Base-by-base conservation (phyloP, 495 filamentous ascomycete species). In the Astrothelium subdiscretum region DNA sequence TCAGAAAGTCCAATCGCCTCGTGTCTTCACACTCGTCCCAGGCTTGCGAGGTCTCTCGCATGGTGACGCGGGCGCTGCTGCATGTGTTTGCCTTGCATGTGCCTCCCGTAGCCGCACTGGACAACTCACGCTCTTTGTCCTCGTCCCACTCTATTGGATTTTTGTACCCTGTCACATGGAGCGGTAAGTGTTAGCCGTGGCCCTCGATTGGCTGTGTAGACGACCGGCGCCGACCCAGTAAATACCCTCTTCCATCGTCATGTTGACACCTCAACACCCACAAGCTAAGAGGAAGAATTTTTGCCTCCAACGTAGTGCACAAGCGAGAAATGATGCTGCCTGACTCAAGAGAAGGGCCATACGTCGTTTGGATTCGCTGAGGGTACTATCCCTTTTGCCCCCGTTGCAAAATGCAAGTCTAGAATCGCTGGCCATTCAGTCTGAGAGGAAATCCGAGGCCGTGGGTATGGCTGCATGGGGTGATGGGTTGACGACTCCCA, bases 231-330 rank as follows among this genome's bases (percentile, higher is more conserved):
- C 11, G 24, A 24, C 10, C 48, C 29, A 54, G 8, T 54, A 10
- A 8, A 54, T 54, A 54, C 6, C 24, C 11, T 54, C 48, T 54
- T 54, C 48, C 48, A 54, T 54, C 48, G 48, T 20, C 29, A 10
- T 54, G 24, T 54, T 54, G 48, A 54, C 48, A 54, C 48, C 48
- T 54, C 48, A 54, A n/a, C 48, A 15, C 48, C 26, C 48, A 29
- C 24, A 48, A 24, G 22, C 48, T 15, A 54, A 2, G 15, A 0
- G 8, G 24, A 12, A 54, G 8, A 54, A 8, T 54, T 54, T 54
- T 54, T 8, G 3, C 24, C 48, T 8, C 22, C 48, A 54, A 54
- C 48, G 3, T 54, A 3, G 22, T 15, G 12, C 6, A 26, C 15
- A 29, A 27, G 48, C 5, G 24, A 29, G 20, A 20, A 54, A 29